Evolutionary conservation across 2,329 filamentous ascomycete genomes (phyloP).

Genomic region (Fusarium compactum): DNA sequence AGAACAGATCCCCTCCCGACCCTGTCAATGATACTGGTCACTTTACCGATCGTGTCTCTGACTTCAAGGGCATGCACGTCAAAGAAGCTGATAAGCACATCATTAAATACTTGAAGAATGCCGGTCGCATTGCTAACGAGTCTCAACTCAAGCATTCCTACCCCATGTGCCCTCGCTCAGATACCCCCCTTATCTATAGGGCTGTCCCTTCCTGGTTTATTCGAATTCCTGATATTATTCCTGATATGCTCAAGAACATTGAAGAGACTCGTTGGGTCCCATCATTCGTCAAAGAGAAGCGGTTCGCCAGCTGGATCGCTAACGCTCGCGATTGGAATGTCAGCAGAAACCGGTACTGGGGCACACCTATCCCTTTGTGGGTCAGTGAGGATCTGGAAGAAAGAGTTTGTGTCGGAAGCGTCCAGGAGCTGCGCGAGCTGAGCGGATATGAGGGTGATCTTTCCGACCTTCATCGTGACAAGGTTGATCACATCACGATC

Average conservation of each 20-base stretch:
- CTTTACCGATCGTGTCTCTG: conserved; percentile 80
- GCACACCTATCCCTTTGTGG: conserved; percentile 92
- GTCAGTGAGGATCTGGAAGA: conserved; percentile 90
- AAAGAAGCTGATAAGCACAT: conserved; percentile 94
- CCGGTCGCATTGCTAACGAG: conserved; percentile 82
- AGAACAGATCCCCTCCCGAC: conserved; percentile 84
- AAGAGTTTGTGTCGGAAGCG: conserved; percentile 85
- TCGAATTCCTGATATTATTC: conserved; percentile 84
- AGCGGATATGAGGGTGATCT: conserved; percentile 89
- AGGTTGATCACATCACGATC: conserved; percentile 94
- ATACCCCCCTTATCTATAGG: conserved; percentile 92
- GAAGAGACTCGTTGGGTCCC: conserved; percentile 94
- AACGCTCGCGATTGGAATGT: conserved; percentile 97
- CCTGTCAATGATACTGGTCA: conserved; percentile 87
- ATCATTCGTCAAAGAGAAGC: conserved; percentile 87
- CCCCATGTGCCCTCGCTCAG: conserved; percentile 94
- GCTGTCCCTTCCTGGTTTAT: conserved; percentile 97
- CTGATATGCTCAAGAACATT: conserved; percentile 90
- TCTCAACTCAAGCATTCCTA: conserved; percentile 92
- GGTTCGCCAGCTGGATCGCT: conserved; percentile 91
- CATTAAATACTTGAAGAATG: conserved; percentile 85
- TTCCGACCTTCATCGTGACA: conserved; percentile 89
- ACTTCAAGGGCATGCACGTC: conserved; percentile 89
- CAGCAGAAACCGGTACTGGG: conserved; percentile 94
- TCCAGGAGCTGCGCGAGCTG: conserved; percentile 84